Evolutionary conservation across 2,329 filamentous ascomycete genomes (phyloP).

Genomic region (Diatrype stigma): DNA sequence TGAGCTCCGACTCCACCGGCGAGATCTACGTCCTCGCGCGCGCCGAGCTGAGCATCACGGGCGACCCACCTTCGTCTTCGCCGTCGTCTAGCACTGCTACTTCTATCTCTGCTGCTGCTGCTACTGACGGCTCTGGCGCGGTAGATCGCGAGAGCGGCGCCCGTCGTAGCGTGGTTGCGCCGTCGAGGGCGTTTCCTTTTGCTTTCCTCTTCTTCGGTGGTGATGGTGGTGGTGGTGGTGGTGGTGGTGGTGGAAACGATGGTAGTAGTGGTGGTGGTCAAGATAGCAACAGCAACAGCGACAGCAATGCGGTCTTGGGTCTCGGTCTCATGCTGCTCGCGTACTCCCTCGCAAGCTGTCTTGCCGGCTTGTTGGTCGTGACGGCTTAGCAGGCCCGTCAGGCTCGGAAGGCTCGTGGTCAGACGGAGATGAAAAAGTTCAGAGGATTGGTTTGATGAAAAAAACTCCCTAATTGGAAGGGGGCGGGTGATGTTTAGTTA

Average conservation of each 20-base stretch:
- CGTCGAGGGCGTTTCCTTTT: not conserved
- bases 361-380: not conserved
- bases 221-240: too few relatives aligned
- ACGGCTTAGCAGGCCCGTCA: not conserved
- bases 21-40: slow-evolving; percentile 57
- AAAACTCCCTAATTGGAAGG: too few relatives aligned
- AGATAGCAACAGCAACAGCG: not conserved
- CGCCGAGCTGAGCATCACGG: slow-evolving; percentile 12
- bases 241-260: too few relatives aligned
- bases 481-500: too few relatives aligned
- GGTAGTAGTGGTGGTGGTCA: too few relatives aligned
- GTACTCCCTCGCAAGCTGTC: not conserved
- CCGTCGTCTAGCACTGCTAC: too few relatives aligned
- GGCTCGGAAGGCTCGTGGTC: not conserved
- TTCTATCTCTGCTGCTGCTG: too few relatives aligned
- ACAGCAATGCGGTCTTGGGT: not conserved
- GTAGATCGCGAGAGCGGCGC: not conserved
- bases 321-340: not conserved
- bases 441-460: too few relatives aligned
- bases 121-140: not conserved
- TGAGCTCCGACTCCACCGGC: slow-evolving; percentile 59
- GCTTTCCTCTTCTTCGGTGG: too few relatives aligned
- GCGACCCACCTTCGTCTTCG: too few relatives aligned
- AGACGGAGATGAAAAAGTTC: too few relatives aligned
- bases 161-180: not conserved